Evolutionary conservation across 805 yeast species (phyloP).

Genomic region (Pichia scutulata): DNA sequence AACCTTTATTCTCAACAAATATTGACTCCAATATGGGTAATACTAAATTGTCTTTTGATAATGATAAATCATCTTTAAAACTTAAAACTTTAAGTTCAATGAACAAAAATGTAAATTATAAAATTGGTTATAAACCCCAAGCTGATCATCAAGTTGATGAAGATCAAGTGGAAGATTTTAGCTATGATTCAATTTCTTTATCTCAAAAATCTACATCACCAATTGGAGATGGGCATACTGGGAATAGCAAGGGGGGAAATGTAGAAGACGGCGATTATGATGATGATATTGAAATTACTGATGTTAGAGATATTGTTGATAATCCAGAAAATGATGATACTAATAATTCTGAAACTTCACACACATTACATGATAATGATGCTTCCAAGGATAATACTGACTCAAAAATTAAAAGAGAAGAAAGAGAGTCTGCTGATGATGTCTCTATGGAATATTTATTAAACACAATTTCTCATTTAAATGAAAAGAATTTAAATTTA

Average conservation of each 20-base stretch:
- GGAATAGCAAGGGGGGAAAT: background rate
- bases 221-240: background rate
- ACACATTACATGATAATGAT: background rate
- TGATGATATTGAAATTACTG: conserved; percentile 11
- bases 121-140: background rate
- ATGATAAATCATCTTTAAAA: background rate
- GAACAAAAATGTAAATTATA: background rate
- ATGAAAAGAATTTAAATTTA: conserved; percentile 6
- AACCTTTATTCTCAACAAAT: background rate
- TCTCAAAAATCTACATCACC: background rate
- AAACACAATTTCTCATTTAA: conserved; percentile 13
- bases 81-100: background rate
- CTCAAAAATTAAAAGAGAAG: background rate
- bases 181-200: background rate
- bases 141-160: background rate
- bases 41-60: background rate
- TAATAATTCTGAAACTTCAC: background rate
- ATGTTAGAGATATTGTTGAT: conserved; percentile 1
- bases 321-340: background rate
- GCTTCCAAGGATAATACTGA: background rate
- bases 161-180: background rate
- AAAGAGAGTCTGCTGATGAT: conserved; percentile 1
- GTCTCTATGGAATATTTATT: conserved; percentile 17
- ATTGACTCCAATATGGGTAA: background rate
- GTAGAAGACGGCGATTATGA: conserved; percentile 1